These are phyloP conservation scores for Cladosporium cucumerinum DNA, from an alignment of 2,329 filamentous ascomycete genomes.

Conservation along the genomic window DNA sequence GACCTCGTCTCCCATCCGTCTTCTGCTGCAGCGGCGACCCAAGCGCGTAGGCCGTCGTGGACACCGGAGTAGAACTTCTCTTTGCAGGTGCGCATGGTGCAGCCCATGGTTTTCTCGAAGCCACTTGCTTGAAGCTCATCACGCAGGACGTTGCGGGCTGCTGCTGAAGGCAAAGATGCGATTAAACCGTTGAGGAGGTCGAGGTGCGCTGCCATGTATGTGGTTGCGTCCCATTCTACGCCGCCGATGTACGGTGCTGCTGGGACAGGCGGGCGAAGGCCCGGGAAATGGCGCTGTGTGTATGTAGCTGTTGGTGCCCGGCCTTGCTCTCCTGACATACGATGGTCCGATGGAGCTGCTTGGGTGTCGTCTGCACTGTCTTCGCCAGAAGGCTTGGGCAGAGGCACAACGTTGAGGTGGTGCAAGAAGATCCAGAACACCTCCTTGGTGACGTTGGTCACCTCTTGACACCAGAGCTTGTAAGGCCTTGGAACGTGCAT, in stretches of 20 bases:
- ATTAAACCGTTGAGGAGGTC: slow-evolving; percentile 90
- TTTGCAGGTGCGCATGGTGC: slow-evolving; percentile 83
- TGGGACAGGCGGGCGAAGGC: slow-evolving; percentile 81
- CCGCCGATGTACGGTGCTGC: slow-evolving; percentile 95
- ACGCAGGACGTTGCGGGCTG: slow-evolving; percentile 75
- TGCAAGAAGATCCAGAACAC: slow-evolving; percentile 99
- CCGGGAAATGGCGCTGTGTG: slow-evolving; percentile 71
- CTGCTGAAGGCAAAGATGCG: slow-evolving; percentile 67
- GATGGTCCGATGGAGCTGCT: slow-evolving; percentile 23
- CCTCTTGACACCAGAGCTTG: slow-evolving; percentile 89
- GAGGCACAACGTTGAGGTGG: slow-evolving; percentile 79
- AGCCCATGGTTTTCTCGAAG: slow-evolving; percentile 86
- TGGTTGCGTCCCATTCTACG: slow-evolving; percentile 98
- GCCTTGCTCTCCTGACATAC: slow-evolving; percentile 19
- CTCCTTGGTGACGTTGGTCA: slow-evolving; percentile 89
- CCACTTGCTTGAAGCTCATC: slow-evolving; percentile 75
- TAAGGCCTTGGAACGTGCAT: slow-evolving; percentile 88
- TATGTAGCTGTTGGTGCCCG: slow-evolving; percentile 38
- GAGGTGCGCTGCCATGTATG: slow-evolving; percentile 88
- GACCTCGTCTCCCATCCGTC: slow-evolving; percentile 84
- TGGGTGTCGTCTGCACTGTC: neutral
- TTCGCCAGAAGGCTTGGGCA: slow-evolving; percentile 42
- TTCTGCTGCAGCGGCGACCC: slow-evolving; percentile 81
- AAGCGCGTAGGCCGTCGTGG: slow-evolving; percentile 82
- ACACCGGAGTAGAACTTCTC: slow-evolving; percentile 95